Base-by-base conservation (phyloP, 805 yeast genomes). In the Candida ovalis region DNA sequence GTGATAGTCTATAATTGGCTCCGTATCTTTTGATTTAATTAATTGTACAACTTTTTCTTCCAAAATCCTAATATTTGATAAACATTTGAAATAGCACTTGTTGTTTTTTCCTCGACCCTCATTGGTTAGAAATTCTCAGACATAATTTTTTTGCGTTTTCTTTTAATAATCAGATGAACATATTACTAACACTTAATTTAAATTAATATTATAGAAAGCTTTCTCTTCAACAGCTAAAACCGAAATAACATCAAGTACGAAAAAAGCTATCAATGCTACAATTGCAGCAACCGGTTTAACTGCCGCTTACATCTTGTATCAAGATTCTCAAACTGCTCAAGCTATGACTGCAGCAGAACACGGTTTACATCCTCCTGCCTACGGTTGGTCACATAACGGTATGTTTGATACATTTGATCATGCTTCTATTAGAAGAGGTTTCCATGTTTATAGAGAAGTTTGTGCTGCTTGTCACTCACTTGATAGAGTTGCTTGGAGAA, bases 301-400 rank as follows among this genome's bases (percentile, higher is more conserved):
- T 49, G 89, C 95, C 42, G 86, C 94, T 50, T 86, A 85, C 69
- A 74, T 86, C 63, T 75, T 87, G 64, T 89, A 89, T 74, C 81
- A 87, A 64, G 96, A 89, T 69, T 77, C 90, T 27, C 80, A 83
- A 70, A 83, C 89, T 54, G 97, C 97, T 50, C 82, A 80, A 63
- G 98, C 98, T 65, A 87, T 92, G 96, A 91, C 99, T 48, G 95
- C 94, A 58, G 97, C 98, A 59, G 99, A 94, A 76, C 98, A 94
- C 74, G 99, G 99, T 60, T 80, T 94, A 67, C 99, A 94, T 71
- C 85, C 99, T 33, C 96, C 98, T 55, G 83, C 83, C 50, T 91
- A 78, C 70, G 86, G 82, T 48, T 94, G 98, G 98, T 79, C 96
- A 40, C 98, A 92, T 74, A 82, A 80, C 63, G 97, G 97, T 59